phyloP scores from a whole-genome alignment of 345 rosid species.

The Angophora floribunda region DNA sequence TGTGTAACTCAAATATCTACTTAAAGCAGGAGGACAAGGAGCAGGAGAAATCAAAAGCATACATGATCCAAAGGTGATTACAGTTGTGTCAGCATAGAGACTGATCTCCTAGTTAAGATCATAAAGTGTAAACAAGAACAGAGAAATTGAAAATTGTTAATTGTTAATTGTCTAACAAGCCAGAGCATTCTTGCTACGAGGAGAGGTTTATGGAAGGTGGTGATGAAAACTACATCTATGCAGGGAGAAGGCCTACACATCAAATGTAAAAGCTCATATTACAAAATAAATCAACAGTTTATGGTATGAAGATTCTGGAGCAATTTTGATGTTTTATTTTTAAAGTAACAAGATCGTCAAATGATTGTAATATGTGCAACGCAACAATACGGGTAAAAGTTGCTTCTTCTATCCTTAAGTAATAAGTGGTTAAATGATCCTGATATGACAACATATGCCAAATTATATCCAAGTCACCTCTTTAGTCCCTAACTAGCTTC shows the following conservation, averaged over 20 bases:
- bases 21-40: background rate
- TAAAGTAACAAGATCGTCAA: background rate
- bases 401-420: background rate
- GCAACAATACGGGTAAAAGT: background rate
- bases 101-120: background rate
- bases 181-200: background rate
- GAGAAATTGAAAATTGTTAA: background rate
- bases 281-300: background rate
- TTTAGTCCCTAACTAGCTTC: background rate
- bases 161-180: background rate
- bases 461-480: background rate
- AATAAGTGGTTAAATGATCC: background rate
- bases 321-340: background rate
- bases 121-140: background rate
- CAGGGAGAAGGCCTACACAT: background rate
- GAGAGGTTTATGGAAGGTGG: background rate
- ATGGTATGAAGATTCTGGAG: background rate
- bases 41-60: background rate
- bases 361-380: background rate
- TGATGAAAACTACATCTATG: background rate
- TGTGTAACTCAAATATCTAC: background rate
- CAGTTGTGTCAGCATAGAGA: background rate
- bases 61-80: background rate
- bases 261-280: background rate
- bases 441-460: background rate